These are phyloP conservation scores for Ilyonectria robusta DNA, from an alignment of 2,329 filamentous ascomycete genomes.

Conservation along the genomic window DNA sequence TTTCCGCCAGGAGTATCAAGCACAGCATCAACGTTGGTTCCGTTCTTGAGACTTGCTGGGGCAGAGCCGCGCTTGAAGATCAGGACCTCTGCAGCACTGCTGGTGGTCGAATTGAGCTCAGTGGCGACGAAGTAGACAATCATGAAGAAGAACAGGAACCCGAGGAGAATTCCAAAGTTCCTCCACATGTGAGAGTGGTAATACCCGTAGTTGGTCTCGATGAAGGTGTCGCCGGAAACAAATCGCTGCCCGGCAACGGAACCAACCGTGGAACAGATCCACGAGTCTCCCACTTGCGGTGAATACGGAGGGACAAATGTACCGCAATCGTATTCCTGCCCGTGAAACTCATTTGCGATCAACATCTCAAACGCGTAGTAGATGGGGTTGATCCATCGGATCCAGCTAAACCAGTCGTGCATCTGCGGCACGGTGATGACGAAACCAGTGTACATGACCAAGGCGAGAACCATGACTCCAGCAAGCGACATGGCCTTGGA, in stretches of 20 bases:
- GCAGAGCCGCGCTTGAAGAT: conserved; percentile 66
- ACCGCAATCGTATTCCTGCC: conserved; percentile 67
- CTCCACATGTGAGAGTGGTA: conserved; percentile 68
- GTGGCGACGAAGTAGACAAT: conserved; percentile 70
- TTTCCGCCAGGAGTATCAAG: conserved; percentile 4
- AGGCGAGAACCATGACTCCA: conserved; percentile 68
- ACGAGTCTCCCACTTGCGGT: conserved; percentile 56
- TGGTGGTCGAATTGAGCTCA: conserved; percentile 71
- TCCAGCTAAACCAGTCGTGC: conserved; percentile 81
- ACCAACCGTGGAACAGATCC: conserved; percentile 65
- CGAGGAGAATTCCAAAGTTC: conserved; percentile 75
- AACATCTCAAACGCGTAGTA: conserved; percentile 78
- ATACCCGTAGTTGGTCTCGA: conserved; percentile 66
- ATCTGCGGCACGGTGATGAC: conserved; percentile 62
- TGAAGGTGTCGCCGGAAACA: conserved; percentile 71
- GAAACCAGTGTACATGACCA: conserved; percentile 51
- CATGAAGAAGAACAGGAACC: conserved; percentile 73
- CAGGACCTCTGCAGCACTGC: conserved; percentile 62
- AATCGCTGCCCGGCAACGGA: conserved; percentile 63
- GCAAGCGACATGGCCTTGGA: conserved; percentile 68
- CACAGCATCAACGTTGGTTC: neutral
- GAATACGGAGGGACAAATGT: conserved; percentile 59
- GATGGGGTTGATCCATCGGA: conserved; percentile 78
- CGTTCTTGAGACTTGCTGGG: conserved; percentile 49
- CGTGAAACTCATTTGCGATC: conserved; percentile 77